These are phyloP conservation scores for Meyerozyma guilliermondii DNA, from an alignment of 1,139 yeast genomes.

Conservation along the genomic window DNA sequence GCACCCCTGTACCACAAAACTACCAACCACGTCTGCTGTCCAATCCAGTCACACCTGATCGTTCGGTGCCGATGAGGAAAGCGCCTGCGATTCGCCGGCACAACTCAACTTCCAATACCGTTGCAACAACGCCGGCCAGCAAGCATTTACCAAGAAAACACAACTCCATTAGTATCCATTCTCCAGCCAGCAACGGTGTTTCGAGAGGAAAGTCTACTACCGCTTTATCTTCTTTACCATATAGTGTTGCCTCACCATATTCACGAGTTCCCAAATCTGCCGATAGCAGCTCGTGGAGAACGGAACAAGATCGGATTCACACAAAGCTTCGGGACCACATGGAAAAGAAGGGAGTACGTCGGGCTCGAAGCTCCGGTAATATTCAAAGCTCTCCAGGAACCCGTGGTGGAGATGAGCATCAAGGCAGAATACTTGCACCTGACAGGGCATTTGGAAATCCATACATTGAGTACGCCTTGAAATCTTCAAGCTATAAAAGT, in stretches of 20 bases:
- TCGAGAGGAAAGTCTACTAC: conserved; percentile 26
- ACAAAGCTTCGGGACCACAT: conserved; percentile 1
- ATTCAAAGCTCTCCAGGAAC: conserved; percentile 11
- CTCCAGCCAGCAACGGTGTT: conserved; percentile 9
- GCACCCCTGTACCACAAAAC: conserved; percentile 18
- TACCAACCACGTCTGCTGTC: conserved; percentile 7
- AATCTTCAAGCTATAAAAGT: not conserved
- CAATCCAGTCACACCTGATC: conserved; percentile 9
- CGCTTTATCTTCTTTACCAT: conserved; percentile 18
- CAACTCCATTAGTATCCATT: conserved; percentile 21
- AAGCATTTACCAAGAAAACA: conserved; percentile 15
- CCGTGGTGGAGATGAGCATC: not conserved
- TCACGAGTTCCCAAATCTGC: conserved; percentile 2
- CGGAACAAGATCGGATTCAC: conserved; percentile 1
- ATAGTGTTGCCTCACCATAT: conserved; percentile 6
- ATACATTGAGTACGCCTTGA: not conserved
- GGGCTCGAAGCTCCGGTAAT: conserved; percentile 34
- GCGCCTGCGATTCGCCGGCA: conserved; percentile 15
- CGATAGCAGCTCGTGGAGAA: not conserved
- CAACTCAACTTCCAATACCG: conserved; percentile 11
- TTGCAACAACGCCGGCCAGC: conserved; percentile 3
- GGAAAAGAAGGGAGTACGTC: conserved; percentile 15
- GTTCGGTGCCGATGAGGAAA: not conserved
- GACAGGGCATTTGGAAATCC: conserved; percentile 1
- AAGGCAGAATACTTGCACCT: not conserved